Evolutionary conservation across 1,139 yeast species (phyloP), one percentile per base, ranked within the genome.

Genomic region (Lizanozyma gosingica): DNA sequence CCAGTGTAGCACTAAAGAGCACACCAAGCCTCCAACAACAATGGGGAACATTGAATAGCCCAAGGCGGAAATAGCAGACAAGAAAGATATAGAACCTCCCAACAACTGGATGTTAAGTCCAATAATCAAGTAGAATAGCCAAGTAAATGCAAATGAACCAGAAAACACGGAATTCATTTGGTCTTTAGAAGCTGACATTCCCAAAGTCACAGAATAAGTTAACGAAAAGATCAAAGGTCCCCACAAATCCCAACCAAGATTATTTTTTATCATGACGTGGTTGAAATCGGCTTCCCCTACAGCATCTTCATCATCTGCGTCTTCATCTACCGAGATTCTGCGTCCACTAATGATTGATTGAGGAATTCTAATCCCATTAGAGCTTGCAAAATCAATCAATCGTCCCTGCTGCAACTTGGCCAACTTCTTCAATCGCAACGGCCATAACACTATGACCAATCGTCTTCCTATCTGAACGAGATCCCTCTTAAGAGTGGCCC

Each of bases 41-140:
- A 86, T 67, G 2, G 95, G 95, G 59, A 86, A 85, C 57, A 84
- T 62, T 15, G 90, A 80, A 62, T 86, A 86, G 1, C 95, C 94
- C 2, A 85, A 74, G 18, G 90, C 85, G 52, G 88, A 80, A 41
- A 86, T 67, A 22, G 94, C 90, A 41, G 84, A 84, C 67, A 86
- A 76, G 51, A 83, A 83, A 2, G 83, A 76, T 34, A 82, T 77
- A 35, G 78, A 70, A 3, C 90, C 88, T 8, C 90, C 88, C 33
- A 86, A 67, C 36, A 86, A 67, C 56, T 85, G 90, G 48, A 83
- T 80, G 57, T 86, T 86, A 43, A 83, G 55, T 11, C 61, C 61
- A 75, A 84, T 46, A 62, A 74, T 51, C 66, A 67, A 37, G 75
- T 71, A 65, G 73, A 86, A 56, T 65, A 76, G 36, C 88, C 87